phyloP scores from a whole-genome alignment of 352 stramenopile species.

The Phytophthora aleatoria region DNA sequence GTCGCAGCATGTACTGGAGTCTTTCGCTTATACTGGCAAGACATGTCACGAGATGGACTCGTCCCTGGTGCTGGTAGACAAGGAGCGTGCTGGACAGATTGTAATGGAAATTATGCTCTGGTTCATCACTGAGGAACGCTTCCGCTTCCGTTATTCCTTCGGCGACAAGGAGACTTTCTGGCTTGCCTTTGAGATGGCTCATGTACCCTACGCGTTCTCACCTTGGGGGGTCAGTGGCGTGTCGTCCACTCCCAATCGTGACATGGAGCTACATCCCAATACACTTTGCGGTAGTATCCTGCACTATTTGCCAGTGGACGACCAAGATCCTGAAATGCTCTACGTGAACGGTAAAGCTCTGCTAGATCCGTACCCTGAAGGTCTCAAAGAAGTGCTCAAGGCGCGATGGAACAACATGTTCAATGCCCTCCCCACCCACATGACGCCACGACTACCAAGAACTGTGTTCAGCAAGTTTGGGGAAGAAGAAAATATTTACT shows the following conservation, averaged over 20 bases:
- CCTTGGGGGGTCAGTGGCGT: conserved; percentile 28
- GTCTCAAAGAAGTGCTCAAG: conserved; percentile 14
- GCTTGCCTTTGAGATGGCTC: conserved; percentile 26
- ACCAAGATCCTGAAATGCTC: conserved; percentile 21
- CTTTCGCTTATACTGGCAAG: conserved; percentile 26
- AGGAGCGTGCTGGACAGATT: conserved; percentile 15
- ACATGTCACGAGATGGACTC: conserved; percentile 34
- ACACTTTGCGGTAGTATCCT: conserved; percentile 32
- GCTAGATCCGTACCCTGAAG: conserved; percentile 25
- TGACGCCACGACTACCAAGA: conserved; percentile 25
- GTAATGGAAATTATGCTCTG: conserved; percentile 30
- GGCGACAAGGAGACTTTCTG: conserved; percentile 35
- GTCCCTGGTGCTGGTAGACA: conserved; percentile 27
- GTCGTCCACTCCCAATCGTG: conserved; percentile 23
- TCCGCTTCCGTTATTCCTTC: conserved; percentile 31
- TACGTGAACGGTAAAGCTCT: conserved; percentile 34
- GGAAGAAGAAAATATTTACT: conserved; percentile 23
- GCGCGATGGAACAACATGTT: conserved; percentile 34
- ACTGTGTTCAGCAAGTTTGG: conserved; percentile 9
- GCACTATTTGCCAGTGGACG: conserved; percentile 25
- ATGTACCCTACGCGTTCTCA: conserved; percentile 29
- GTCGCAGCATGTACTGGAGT: conserved; percentile 13
- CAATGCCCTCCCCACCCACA: conserved; percentile 24
- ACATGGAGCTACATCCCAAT: conserved; percentile 27
- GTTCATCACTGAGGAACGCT: conserved; percentile 32